Conservation (phyloP, 192 early-diverging fungal species). For the Tieghemiomyces parasiticus region DNA sequence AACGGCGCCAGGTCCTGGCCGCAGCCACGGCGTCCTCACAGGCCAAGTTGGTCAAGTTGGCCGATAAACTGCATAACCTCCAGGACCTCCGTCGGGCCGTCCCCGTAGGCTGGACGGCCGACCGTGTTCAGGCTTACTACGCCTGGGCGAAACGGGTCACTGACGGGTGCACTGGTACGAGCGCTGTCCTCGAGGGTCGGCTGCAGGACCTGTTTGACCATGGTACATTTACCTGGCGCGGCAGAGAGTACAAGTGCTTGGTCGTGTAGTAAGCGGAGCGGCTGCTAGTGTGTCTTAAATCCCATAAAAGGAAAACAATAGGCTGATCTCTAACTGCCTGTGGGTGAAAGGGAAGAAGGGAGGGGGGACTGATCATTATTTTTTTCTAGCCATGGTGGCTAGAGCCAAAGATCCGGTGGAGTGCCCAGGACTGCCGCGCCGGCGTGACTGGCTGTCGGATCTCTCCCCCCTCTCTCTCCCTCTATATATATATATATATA, state of each 20-base stretch:
- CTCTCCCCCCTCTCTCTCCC: no score
- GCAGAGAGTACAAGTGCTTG: constrained; percentile 11
- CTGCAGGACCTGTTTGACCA: constrained; percentile 28
- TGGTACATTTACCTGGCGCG: constrained; percentile 17
- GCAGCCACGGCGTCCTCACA: constrained; percentile 33
- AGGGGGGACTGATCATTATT: no score
- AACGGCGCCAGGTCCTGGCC: constrained; percentile 37
- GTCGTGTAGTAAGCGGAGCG: no score
- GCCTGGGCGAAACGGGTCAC: constrained; percentile 43
- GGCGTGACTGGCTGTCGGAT: no score
- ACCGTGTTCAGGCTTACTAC: constrained; percentile 38
- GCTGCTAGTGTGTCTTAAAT: no score
- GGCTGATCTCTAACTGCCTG: no score
- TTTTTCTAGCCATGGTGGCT: no score
- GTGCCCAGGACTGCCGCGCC: no score
- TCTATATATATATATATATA: no score
- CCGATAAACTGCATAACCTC: constrained; percentile 50
- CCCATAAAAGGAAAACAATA: no score
- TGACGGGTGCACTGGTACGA: constrained; percentile 29
- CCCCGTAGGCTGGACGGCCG: constrained; percentile 34
- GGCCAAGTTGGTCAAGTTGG: constrained; percentile 49
- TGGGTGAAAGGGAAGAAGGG: no score
- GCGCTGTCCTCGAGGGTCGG: constrained; percentile 21
- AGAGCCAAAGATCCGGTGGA: no score
- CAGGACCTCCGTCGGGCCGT: constrained; percentile 24